Evolutionary conservation across 306 rosid genomes (phyloP), one percentile per base, ranked within the genome.

Genomic region (Castanopsis chinensis): DNA sequence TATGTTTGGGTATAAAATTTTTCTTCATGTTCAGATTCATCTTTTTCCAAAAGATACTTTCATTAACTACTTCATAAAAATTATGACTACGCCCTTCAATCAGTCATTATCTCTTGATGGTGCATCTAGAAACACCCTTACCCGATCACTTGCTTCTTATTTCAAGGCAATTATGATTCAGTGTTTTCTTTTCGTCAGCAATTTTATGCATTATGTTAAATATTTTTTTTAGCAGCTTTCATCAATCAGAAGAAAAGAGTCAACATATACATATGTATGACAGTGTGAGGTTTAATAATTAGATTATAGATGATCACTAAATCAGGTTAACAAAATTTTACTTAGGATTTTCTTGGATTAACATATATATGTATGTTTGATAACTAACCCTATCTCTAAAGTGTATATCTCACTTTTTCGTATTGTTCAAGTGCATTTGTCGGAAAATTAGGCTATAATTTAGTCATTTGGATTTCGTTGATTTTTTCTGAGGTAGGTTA

Each of bases 401-500:
- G 11, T 37, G 45, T 37, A 7, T 41, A 8, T 7, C 45, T 41
- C 45, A 41, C 11, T 41, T 41, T 41, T 41, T 7, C 45, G 45
- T 41, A 41, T 51, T 77, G 79, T 68, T 74, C 71, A 75, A 58
- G 53, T 33, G n/a, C 56, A 4, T 18, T 76, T 81, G 88, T 79
- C 83, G 80, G 86, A 72, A 58, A 71, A 28, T 58, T 56, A 27
- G 80, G 57, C 79, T 63, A 75, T 79, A 45, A 72, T 75, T 21
- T 53, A 33, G 78, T 45, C 51, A 63, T 72, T 43, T 68, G 27
- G 21, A 19, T 68, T 71, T 74, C 58, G 59, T 64, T 81, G 78
- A 55, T 4, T 25, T 82, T 85, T 79, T 76, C 69, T 82, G 81
- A 78, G 84, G 81, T 83, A 76, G 91, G 85, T 89, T 81, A 83